phyloP scores from a whole-genome alignment of 2,329 filamentous ascomycete species.

The Rutstroemia sp. region DNA sequence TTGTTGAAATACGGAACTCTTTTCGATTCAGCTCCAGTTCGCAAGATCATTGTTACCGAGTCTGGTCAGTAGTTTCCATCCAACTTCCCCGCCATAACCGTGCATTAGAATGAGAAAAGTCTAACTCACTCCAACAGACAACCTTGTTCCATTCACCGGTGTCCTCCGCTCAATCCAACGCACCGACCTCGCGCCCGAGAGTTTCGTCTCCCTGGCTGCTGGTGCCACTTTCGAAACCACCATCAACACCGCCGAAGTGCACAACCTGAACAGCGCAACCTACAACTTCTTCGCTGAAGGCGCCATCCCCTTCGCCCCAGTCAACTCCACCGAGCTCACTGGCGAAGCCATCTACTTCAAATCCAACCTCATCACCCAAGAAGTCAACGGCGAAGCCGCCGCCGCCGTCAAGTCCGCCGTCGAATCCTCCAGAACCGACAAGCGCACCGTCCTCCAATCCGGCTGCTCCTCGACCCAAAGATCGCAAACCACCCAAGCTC shows the following conservation, averaged over 20 bases:
- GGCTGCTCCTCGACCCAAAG: slow-evolving; percentile 46
- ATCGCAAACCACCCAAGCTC: slow-evolving; percentile 31
- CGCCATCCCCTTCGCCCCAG: slow-evolving; percentile 46
- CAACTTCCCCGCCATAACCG: not conserved
- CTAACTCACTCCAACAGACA: not conserved
- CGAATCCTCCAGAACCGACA: slow-evolving; percentile 30
- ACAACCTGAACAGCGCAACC: slow-evolving; percentile 40
- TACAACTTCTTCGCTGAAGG: slow-evolving; percentile 51
- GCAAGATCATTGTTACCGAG: slow-evolving; percentile 33
- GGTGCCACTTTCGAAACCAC: slow-evolving; percentile 35
- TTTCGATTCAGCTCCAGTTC: slow-evolving; percentile 34
- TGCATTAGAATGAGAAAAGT: too few relatives aligned
- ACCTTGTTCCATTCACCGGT: slow-evolving; percentile 1
- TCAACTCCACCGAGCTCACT: slow-evolving; percentile 43
- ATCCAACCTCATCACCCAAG: slow-evolving; percentile 50
- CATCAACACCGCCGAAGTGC: slow-evolving; percentile 37
- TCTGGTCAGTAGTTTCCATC: slow-evolving; percentile 26
- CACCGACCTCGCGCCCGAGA: slow-evolving; percentile 29
- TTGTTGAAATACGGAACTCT: slow-evolving; percentile 35
- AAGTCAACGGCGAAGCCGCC: slow-evolving; percentile 49
- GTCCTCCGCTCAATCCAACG: slow-evolving; percentile 32
- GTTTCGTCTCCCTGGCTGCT: slow-evolving; percentile 36
- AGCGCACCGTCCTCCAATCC: slow-evolving; percentile 44
- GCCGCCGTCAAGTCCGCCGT: slow-evolving; percentile 32
- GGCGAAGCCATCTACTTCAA: slow-evolving; percentile 45